Evolutionary conservation across 257 asterid species (phyloP), one percentile per base, ranked within the genome.

Genomic region (Solanum arcanum): DNA sequence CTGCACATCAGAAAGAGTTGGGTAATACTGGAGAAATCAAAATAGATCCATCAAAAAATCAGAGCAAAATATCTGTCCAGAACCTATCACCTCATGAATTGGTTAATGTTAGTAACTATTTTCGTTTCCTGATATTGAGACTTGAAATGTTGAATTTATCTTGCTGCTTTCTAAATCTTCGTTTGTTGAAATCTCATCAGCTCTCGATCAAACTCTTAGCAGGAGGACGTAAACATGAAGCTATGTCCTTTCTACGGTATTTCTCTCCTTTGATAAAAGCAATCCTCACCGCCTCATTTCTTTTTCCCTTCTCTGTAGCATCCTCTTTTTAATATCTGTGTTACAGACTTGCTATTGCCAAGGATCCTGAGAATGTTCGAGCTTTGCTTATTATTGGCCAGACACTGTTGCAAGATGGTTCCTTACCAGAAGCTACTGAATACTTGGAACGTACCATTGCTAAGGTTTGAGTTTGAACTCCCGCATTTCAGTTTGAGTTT

Each of bases 301-400:
- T 47, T 47, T 80, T 46, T 87, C 88, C 72, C 33, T 69, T 82
- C 39, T 16, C 42, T 80, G 84, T 78, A 80, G 85, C 39, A 80
- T 87, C 78, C 64, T 62, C 89, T 66, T 64, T 90, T 80, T 83
- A 47, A 87, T 88, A 88, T 88, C 86, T 23, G 82, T 87, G 87
- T 91, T 93, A 88, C 96, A 97, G 99, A 90, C 91, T 96, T 89
- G 97, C 98, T 90, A 94, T 96, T 62, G 94, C 91, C 88, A 97
- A 96, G 95, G 99, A 97, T 89, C 95, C 96, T 21, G 98, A 88
- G 86, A 76, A 91, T 88, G 93, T 89, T 78, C 93, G 95, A 93
- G 99, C 98, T 90, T 87, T 92, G 94, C 90, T 97, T 89, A 86
- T 93, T 74, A 20, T 93, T 93, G 98, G 99, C 84, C 98, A 94